Conservation (phyloP, 495 filamentous ascomycete species). For the Podospora bellae-mahoneyi region DNA sequence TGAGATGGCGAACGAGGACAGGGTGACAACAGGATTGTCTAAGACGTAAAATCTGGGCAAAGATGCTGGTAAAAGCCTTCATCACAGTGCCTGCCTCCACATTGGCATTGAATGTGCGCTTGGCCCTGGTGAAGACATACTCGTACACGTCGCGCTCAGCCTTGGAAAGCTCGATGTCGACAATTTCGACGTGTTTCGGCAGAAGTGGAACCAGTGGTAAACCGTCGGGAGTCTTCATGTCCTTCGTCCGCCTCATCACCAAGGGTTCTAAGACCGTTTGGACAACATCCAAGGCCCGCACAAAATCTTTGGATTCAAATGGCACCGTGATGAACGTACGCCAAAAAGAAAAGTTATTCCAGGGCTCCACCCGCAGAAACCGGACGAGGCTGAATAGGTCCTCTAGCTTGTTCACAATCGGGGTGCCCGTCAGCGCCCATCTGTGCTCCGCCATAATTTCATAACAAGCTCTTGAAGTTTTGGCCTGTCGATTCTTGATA, state of each 20-base stretch:
- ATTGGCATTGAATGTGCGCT: slow-evolving; percentile 76
- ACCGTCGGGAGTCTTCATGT: slow-evolving; percentile 94
- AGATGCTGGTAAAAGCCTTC: slow-evolving; percentile 92
- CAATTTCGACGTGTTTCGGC: slow-evolving; percentile 73
- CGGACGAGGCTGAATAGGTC: slow-evolving; percentile 94
- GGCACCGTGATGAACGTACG: slow-evolving; percentile 97
- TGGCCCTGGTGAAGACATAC: slow-evolving; percentile 77
- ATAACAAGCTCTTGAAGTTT: slow-evolving; percentile 91
- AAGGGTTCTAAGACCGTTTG: slow-evolving; percentile 94
- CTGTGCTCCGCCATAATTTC: slow-evolving; percentile 79
- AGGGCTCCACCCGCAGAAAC: slow-evolving; percentile 91
- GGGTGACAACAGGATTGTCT: slow-evolving; percentile 95
- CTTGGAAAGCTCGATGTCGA: slow-evolving; percentile 78
- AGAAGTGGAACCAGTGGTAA: slow-evolving; percentile 81
- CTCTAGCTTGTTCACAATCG: slow-evolving; percentile 93
- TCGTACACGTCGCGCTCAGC: slow-evolving; percentile 89
- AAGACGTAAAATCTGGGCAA: slow-evolving; percentile 92
- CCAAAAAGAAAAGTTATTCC: slow-evolving; percentile 99
- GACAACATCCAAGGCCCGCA: slow-evolving; percentile 91
- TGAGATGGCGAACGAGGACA: slow-evolving; percentile 77
- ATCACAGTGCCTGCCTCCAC: slow-evolving; percentile 88
- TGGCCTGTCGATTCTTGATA: slow-evolving; percentile 87
- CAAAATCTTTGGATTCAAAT: slow-evolving; percentile 90
- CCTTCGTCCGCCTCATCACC: slow-evolving; percentile 92
- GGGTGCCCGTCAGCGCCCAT: slow-evolving; percentile 93